Base-by-base conservation (phyloP, 202 grass and related monocot species). In the Schoenoplectus tabernaemontani region DNA sequence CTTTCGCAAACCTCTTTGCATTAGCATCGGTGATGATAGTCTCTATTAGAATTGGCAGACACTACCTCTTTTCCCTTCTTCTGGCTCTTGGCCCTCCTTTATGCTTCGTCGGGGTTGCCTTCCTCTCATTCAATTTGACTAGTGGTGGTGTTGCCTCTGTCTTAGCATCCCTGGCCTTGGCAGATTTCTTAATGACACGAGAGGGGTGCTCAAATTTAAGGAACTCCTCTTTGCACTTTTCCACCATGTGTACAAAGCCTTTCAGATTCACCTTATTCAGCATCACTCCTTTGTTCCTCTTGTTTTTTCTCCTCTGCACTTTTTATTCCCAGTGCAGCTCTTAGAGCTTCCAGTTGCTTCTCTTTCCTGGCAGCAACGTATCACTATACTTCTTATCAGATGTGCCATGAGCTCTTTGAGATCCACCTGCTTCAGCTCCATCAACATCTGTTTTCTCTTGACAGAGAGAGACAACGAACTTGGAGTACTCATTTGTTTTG, bases 381-480 rank as follows among this genome's bases (percentile, higher is more conserved):
- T 78, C 84, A 34, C 88, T 88, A n/a, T n/a, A n/a, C n/a, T n/a
- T n/a, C n/a, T n/a, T n/a, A n/a, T n/a, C n/a, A n/a, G n/a, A n/a
- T n/a, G n/a, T n/a, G n/a, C n/a, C n/a, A n/a, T n/a, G n/a, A n/a
- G n/a, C n/a, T n/a, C n/a, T n/a, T n/a, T n/a, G n/a, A n/a, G n/a
- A n/a, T n/a, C n/a, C n/a, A n/a, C n/a, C n/a, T n/a, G n/a, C n/a
- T n/a, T n/a, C n/a, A 78, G 83, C 79, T 76, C 78, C 56, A 38
- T 54, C 43, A n/a, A 15, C 54, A 87, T 85, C 63, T n/a, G 81
- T 41, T 72, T 20, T 76, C 69, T 85, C 78, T 88, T 88, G 83
- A 80, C 90, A 87, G 46, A 91, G 71, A 19, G 60, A 81, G 16
- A 42, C 59, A 86, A 97, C 85, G 65, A n/a, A n/a, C n/a, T n/a